These are phyloP conservation scores for Exophiala bonariae DNA, from an alignment of 2,329 filamentous ascomycete species.

Conservation along the genomic window DNA sequence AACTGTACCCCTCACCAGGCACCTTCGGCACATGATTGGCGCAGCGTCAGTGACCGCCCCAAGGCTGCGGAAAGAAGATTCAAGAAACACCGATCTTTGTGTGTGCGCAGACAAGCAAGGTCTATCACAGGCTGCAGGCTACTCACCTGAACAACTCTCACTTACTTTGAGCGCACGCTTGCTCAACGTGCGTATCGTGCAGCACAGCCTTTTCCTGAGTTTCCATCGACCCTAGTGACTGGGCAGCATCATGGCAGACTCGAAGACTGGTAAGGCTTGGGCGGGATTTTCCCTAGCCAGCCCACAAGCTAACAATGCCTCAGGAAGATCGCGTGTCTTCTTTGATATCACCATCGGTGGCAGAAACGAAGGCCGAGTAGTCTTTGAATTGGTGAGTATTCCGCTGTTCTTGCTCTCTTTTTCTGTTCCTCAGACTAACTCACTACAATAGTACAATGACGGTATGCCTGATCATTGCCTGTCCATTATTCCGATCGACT, in stretches of 20 bases:
- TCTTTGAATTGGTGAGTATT: conserved; percentile 73
- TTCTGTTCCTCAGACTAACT: conserved; percentile 4
- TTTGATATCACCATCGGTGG: conserved; percentile 88
- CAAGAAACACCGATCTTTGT: conserved; percentile 19
- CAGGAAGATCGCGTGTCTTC: conserved; percentile 76
- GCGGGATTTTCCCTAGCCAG: background rate
- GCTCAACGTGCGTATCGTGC: too few species aligned
- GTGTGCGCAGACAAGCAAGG: conserved; percentile 9
- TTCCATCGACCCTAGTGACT: too few species aligned
- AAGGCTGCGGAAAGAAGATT: conserved; percentile 17
- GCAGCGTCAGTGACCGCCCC: conserved; percentile 2
- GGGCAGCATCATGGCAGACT: conserved; percentile 18
- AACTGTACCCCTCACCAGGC: conserved; percentile 12
- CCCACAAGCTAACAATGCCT: conserved; percentile 10
- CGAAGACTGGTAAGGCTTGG: conserved; percentile 19
- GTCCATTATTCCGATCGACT: conserved; percentile 3
- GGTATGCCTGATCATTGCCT: conserved; percentile 8
- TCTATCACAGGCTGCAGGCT: background rate
- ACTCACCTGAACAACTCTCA: too few species aligned
- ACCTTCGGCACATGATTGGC: conserved; percentile 15
- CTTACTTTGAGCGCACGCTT: too few species aligned
- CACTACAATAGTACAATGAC: conserved; percentile 26
- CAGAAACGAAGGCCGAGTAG: conserved; percentile 72
- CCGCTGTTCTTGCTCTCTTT: background rate
- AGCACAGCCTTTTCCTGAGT: too few species aligned